Percentiles rank a stretch among this genome's conserved stretches.
Conservation (phyloP, 257 asterid species). For the Marsdenia floribunda region DNA sequence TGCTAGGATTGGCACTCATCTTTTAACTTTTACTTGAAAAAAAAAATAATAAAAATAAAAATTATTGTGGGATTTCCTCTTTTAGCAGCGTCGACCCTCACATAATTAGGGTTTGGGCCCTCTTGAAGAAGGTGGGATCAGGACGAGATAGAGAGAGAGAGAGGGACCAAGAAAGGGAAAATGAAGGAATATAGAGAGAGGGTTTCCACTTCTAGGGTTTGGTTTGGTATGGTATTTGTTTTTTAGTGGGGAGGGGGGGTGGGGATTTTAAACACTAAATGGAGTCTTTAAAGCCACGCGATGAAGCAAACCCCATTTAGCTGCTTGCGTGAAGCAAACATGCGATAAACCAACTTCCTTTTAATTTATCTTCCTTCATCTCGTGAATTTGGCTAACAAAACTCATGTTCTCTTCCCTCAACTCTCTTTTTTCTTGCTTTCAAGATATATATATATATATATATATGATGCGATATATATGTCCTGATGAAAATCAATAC, state of each 20-base stretch:
- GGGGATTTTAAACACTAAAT: constrained; percentile 40
- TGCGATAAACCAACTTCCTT: constrained; percentile 81
- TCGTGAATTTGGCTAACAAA: constrained; percentile 62
- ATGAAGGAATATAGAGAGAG: constrained; percentile 7
- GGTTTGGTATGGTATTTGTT: constrained; percentile 29
- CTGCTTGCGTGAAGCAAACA: constrained; percentile 99
- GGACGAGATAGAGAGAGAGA: constrained; percentile 3
- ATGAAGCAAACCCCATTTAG: constrained; percentile 83
- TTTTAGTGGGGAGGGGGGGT: constrained; percentile 14
- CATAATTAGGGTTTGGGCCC: constrained; percentile 27
- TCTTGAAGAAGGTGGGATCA: constrained; percentile 9
- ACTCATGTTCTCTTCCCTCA: constrained; percentile 39
- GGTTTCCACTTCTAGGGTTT: constrained; percentile 56
- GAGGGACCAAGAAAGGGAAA: not conserved
- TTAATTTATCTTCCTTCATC: constrained; percentile 46
- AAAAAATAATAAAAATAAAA: not conserved
- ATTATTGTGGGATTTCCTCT: not conserved
- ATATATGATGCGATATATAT: not conserved
- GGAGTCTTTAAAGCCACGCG: constrained; percentile 97
- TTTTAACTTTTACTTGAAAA: not conserved
- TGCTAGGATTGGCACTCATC: constrained; percentile 47
- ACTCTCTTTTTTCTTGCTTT: constrained; percentile 4
- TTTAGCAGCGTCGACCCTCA: not conserved
- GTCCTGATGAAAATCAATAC: constrained; percentile 1
- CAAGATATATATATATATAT: not conserved